phyloP scores from a whole-genome alignment of 441 rosid species.

The Euphorbia neoarborescens region DNA sequence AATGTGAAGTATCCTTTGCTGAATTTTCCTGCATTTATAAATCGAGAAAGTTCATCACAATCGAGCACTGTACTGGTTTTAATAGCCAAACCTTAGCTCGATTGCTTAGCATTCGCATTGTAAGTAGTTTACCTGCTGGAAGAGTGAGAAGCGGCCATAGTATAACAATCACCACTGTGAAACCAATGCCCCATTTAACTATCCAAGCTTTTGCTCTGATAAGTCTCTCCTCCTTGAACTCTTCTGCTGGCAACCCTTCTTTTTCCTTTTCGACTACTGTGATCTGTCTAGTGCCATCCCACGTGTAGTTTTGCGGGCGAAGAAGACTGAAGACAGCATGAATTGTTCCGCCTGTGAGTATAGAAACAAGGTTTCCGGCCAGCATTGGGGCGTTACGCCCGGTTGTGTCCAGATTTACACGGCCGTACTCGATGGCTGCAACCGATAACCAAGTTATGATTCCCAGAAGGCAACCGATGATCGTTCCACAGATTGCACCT shows the following conservation, averaged over 20 bases:
- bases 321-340: constrained; percentile 59
- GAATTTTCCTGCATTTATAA: constrained; percentile 41
- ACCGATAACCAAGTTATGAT: constrained; percentile 66
- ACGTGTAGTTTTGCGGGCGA: constrained; percentile 66
- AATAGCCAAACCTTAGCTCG: background rate
- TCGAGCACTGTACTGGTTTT: background rate
- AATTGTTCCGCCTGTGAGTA: constrained; percentile 65
- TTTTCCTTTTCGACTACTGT: constrained; percentile 63
- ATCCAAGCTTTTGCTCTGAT: constrained; percentile 68
- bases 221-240: constrained; percentile 70
- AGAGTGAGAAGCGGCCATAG: constrained; percentile 75
- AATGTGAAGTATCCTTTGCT: constrained; percentile 73
- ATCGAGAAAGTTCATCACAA: background rate
- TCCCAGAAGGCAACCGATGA: constrained; percentile 62
- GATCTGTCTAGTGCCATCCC: constrained; percentile 77
- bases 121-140: constrained; percentile 52
- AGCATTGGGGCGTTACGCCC: constrained; percentile 87
- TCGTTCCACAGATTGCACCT: constrained; percentile 69
- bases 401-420: constrained; percentile 58
- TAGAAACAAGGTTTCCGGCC: constrained; percentile 73
- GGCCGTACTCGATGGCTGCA: constrained; percentile 52
- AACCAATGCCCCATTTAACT: constrained; percentile 72
- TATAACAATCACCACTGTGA: constrained; percentile 56
- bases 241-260: constrained; percentile 44
- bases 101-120: background rate